phyloP scores from a whole-genome alignment of 345 rosid genomes.

The Corymbia maculata region DNA sequence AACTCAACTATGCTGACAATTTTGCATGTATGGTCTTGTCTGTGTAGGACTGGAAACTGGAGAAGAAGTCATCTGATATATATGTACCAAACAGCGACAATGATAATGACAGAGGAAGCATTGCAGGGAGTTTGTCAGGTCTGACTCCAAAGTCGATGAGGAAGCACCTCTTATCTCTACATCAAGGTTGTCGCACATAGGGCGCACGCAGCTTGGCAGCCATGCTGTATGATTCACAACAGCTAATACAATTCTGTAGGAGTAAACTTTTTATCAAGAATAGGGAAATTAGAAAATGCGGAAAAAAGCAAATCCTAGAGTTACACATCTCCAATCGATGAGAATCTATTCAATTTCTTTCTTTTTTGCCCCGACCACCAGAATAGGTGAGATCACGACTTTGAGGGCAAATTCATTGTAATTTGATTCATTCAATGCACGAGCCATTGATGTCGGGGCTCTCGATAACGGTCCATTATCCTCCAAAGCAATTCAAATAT shows the following conservation, averaged over 20 bases:
- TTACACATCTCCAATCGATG: background rate
- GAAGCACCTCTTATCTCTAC: conserved; percentile 76
- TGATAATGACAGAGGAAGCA: conserved; percentile 21
- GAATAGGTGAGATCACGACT: background rate
- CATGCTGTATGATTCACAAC: conserved; percentile 21
- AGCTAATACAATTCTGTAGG: background rate
- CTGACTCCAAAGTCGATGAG: conserved; percentile 49
- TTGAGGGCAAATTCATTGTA: background rate
- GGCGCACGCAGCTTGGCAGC: conserved; percentile 68
- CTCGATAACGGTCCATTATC: background rate
- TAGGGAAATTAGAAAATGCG: background rate
- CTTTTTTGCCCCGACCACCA: background rate
- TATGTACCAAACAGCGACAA: conserved; percentile 33
- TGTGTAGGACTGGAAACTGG: conserved; percentile 82
- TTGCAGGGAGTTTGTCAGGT: conserved; percentile 17
- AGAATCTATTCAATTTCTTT: background rate
- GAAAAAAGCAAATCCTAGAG: background rate
- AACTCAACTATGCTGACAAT: background rate
- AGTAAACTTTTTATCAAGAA: background rate
- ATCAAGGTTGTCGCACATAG: conserved; percentile 66
- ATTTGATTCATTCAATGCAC: background rate
- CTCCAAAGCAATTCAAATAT: background rate
- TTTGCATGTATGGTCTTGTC: background rate
- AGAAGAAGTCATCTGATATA: conserved; percentile 87
- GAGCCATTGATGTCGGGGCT: background rate